Evolutionary conservation across 1,284 basidiomycete species (phyloP).

Genomic region (Cryptococcus deneoformans): DNA sequence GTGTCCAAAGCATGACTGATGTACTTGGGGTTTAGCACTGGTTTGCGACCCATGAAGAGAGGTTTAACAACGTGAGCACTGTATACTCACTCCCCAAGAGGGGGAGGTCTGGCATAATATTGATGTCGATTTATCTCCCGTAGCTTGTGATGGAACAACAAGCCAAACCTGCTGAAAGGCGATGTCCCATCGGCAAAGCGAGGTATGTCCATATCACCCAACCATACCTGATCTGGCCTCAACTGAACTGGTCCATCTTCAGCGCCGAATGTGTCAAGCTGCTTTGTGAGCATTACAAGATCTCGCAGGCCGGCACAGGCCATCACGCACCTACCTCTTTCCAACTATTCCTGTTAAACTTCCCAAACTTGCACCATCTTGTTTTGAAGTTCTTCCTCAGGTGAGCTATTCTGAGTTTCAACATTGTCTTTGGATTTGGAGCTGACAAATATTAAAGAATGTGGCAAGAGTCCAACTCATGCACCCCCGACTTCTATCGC

Average conservation of each 20-base stretch:
- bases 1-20: background rate
- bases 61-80: slow-evolving; percentile 70
- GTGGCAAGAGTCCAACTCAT: slow-evolving; percentile 91
- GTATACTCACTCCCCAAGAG: no score
- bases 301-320: slow-evolving; percentile 30
- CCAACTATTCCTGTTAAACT: slow-evolving; percentile 86
- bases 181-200: slow-evolving; percentile 82
- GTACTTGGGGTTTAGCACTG: slow-evolving; percentile 54
- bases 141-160: slow-evolving; percentile 81
- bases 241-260: no score
- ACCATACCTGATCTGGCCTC: background rate
- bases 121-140: background rate
- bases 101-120: background rate
- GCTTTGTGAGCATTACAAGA: slow-evolving; percentile 66
- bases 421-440: no score
- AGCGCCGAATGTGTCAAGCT: slow-evolving; percentile 62
- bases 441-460: slow-evolving; percentile 52
- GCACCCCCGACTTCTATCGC: slow-evolving; percentile 72
- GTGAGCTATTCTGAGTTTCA: slow-evolving; percentile 17
- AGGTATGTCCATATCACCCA: slow-evolving; percentile 18
- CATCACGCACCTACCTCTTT: slow-evolving; percentile 63
- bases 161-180: slow-evolving; percentile 68
- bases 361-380: slow-evolving; percentile 75
- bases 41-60: slow-evolving; percentile 69
- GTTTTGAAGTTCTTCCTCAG: slow-evolving; percentile 85